phyloP scores from a whole-genome alignment of 805 yeast genomes.

The Saturnispora gosingensis region DNA sequence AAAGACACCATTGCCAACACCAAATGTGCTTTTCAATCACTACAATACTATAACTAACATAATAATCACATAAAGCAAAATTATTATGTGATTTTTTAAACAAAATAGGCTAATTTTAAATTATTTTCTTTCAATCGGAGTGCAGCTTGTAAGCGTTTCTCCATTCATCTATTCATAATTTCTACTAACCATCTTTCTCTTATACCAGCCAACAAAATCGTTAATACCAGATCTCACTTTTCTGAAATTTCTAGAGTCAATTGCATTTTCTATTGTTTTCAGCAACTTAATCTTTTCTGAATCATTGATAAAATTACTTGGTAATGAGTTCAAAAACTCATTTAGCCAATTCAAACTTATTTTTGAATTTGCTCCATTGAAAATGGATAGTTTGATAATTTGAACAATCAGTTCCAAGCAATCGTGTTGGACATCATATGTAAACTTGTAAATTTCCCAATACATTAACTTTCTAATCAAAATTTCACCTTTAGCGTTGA shows the following conservation, averaged over 20 bases:
- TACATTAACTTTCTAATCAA: conserved; percentile 45
- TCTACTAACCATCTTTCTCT: conserved; percentile 55
- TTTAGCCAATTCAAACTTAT: conserved; percentile 50
- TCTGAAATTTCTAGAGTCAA: conserved; percentile 61
- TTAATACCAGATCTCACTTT: conserved; percentile 62
- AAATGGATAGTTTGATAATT: conserved; percentile 43
- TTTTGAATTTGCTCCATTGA: conserved; percentile 32
- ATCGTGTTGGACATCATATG: conserved; percentile 59
- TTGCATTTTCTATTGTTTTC: conserved; percentile 46
- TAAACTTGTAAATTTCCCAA: conserved; percentile 66
- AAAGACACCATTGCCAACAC: not conserved
- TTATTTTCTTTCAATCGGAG: not conserved
- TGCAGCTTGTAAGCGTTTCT: not conserved
- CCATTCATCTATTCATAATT: not conserved
- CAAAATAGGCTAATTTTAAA: not conserved
- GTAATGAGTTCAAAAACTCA: conserved; percentile 44
- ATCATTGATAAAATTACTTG: conserved; percentile 50
- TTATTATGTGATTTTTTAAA: not conserved
- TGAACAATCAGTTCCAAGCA: conserved; percentile 67
- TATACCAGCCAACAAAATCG: conserved; percentile 78
- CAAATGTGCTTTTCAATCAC: not conserved
- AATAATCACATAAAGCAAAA: not conserved
- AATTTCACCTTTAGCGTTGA: conserved; percentile 48
- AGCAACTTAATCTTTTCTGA: conserved; percentile 62
- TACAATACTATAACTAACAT: not conserved